Evolutionary conservation across 1,139 yeast species (phyloP), one percentile per base, ranked within the genome.

Genomic region (Candida anutae): DNA sequence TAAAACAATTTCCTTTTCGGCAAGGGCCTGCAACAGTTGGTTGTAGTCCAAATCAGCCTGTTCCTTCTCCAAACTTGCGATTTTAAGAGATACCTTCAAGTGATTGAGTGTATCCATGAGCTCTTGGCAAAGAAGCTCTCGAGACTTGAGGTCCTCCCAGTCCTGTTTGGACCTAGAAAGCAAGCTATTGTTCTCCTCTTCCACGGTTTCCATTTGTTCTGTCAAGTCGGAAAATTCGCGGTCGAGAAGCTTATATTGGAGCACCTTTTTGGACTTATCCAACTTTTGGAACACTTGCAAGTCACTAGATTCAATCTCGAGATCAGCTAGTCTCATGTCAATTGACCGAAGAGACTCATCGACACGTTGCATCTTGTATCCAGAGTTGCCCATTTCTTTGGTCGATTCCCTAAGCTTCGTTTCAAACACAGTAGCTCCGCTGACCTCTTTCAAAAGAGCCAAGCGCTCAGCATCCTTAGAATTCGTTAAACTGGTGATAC

Each of bases 391-490:
- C 87, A 90, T 83, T 42, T 85, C 90, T 43, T 78, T 80, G 39
- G 70, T 58, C 1, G 95, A 83, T 34, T 87, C 95, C 34, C 72
- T 71, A 32, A 88, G 61, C 45, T 85, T 83, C 27, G 70, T 62
- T 48, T 90, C 98, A 54, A 90, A 90, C 1, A 88, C 83, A 34
- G 78, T 80, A 1, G 97, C 95, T 11, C 99, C 99, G 28, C 96
- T 93, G 18, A 88, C 95, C 47, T 87, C 95, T 43, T 90, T 87
- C 38, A 90, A 61, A 23, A 88, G 59, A 18, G 74, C 68, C 33
- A 90, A 62, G 35, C 97, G 68, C 46, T 88, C 96, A 3, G 71
- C 50, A 49, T 87, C 95, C 42, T 82, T 81, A 1, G 96, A 90
- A 48, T 87, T 87, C 1, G 98, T 90, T 35, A 90, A 63, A 2